Base-by-base conservation (phyloP, 495 filamentous ascomycete genomes). In the Physcia stellaris region DNA sequence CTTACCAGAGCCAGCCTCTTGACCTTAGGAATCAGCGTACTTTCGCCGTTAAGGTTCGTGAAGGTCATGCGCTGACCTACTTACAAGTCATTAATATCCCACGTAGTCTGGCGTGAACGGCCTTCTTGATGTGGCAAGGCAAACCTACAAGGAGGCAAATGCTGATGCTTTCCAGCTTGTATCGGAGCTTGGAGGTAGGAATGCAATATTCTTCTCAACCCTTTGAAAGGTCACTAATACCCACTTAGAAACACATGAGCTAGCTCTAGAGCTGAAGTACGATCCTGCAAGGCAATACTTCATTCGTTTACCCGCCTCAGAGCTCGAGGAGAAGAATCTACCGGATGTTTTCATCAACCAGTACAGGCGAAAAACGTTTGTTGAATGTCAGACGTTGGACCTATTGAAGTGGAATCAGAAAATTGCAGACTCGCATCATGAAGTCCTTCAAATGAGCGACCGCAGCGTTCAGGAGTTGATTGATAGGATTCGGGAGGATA, bases 11-110 rank as follows among this genome's bases (percentile, higher is more conserved):
- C 35, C 73, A 75, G 28, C 83, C 90, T 2, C 68, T 96, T 7
- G 90, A 94, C 42, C 63, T 93, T 37, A 73, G 86, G 36, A 92
- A 95, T 48, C 92, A 98, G 55, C 68, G 90, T 34, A 86, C 83
- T 10, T 94, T 93, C 59, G 90, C 90, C 37, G 75, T 98, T 26
- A 90, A 80, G 66, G 84, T 85, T 48, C 41, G 46, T 48, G 5
- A 22, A 6, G 10, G 3, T 37, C 11, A 13, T 4, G 9, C 12
- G 17, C 16, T 4, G 34, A 15, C 37, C 3, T 32, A 40, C 10
- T 13, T 18, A 11, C 19, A 5, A 4, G 41, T 41, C 28, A 46
- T 13, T 21, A 16, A 15, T n/a, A 9, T 24, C 13, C 26, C 5
- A 22, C 13, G 47, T 13, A 16, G 81, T 77, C 83, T 38, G 83